phyloP scores from a whole-genome alignment of 73 alveolate genomes.

The Effrenium voratum region DNA sequence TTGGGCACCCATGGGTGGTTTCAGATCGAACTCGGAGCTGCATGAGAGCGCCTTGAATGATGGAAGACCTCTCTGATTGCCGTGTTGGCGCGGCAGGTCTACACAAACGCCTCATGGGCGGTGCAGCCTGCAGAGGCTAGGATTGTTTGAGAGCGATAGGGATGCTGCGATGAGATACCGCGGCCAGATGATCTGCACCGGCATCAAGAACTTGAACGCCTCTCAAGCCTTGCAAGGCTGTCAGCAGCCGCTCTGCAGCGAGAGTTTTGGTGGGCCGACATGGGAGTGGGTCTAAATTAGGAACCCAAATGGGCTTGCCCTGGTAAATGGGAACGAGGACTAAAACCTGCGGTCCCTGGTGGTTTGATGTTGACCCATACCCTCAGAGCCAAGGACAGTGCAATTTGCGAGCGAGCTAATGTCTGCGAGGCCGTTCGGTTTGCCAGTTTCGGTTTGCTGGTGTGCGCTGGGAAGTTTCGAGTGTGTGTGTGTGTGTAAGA shows the following conservation, averaged over 20 bases:
- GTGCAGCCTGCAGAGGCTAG: slow-evolving; percentile 49
- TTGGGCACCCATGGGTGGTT: too few relatives aligned
- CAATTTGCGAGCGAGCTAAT: slow-evolving; percentile 19
- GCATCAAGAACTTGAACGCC: slow-evolving; percentile 59
- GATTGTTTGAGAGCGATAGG: not conserved
- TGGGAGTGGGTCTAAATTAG: not conserved
- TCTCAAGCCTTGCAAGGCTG: slow-evolving; percentile 42
- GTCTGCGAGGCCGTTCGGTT: slow-evolving; percentile 22
- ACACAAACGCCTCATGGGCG: slow-evolving; percentile 77
- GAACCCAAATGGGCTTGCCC: not conserved
- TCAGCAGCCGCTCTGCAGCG: not conserved
- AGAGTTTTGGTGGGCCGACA: not conserved
- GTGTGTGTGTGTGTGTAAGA: not conserved
- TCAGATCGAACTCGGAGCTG: too few relatives aligned
- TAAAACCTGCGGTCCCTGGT: too few relatives aligned
- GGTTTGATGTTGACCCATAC: too few relatives aligned
- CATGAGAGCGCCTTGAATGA: too few relatives aligned
- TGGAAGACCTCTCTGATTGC: too few relatives aligned
- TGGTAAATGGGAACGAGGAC: too few relatives aligned
- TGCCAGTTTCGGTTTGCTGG: not conserved
- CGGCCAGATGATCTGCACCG: slow-evolving; percentile 77
- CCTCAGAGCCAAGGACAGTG: slow-evolving; percentile 13
- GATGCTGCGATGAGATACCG: not conserved
- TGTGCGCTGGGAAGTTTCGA: not conserved
- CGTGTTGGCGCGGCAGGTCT: too few relatives aligned